Conservation (phyloP, 371 early-diverging fungal species). For the Circinella umbellata region DNA sequence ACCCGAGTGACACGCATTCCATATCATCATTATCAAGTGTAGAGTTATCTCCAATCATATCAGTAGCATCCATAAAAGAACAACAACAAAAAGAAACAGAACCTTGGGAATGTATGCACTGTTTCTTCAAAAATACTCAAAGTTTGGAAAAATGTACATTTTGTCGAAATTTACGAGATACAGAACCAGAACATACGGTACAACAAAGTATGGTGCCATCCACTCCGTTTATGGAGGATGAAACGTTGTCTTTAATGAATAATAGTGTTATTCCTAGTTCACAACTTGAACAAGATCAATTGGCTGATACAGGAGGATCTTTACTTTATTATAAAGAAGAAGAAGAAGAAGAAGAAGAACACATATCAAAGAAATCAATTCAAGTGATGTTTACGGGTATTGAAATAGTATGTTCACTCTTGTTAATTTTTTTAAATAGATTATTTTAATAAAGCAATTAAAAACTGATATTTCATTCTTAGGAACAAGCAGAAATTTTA, state of each 20-base stretch:
- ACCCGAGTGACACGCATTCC: not conserved
- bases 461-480: no score
- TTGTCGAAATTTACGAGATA: not conserved
- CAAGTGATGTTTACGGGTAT: slow-evolving; percentile 20
- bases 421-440: no score
- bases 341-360: no score
- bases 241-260: not conserved
- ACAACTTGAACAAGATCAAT: not conserved
- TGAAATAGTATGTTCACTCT: not conserved
- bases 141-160: not conserved
- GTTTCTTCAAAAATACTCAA: not conserved
- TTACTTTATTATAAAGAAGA: no score
- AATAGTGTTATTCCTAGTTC: not conserved
- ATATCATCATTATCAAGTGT: not conserved
- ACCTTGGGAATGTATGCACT: not conserved
- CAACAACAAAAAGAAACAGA: not conserved
- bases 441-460: not conserved
- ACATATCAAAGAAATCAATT: not conserved
- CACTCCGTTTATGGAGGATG: not conserved
- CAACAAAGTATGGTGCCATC: not conserved
- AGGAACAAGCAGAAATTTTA: not conserved
- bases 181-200: not conserved
- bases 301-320: not conserved
- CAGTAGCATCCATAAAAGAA: not conserved
- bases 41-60: no score